Base-by-base conservation (phyloP, 805 yeast species). In the Yarrowia sp. region DNA sequence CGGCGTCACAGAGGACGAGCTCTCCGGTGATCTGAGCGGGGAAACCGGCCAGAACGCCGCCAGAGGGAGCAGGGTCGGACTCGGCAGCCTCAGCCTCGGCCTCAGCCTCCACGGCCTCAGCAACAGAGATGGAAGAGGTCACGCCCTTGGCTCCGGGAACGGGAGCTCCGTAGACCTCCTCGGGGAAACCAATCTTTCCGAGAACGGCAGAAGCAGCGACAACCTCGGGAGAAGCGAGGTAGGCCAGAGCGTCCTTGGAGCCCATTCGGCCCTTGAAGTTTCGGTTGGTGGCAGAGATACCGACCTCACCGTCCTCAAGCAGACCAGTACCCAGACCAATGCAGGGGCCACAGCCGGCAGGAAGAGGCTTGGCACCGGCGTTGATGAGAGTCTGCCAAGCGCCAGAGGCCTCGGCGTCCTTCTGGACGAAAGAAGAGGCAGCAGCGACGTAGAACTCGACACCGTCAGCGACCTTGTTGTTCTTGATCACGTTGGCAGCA, bases 211-310 rank as follows among this genome's bases (percentile, higher is more conserved):
- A 90, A 0, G 99, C 98, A 64, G 99, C 98, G 70, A 95, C 99
- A 35, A 95, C 97, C 72, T 93, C 97, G 5, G 99, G 99, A 1
- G 98, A 92, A 0, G 97, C 97, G 72, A 95, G 85, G 79, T 90
- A 95, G 0, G 99, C 99, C 71, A 92, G 82, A 0, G 99, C 99
- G 74, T 95, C 98, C 74, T 89, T 90, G 8, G 97, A 89, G 9
- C 99, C 99, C 99, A 95, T 95, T 82, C 99, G 88, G 71, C 99
- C 99, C 81, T 95, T 95, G 85, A 95, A 95, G 81, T 95, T 95
- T 82, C 99, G 88, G 83, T 95, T 95, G 8, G 99, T 95, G 70
- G 99, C 99, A 72, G 97, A 91, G 75, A 95, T 95, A 72, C 99
- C 99, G 70, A 95, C 97, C 79, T 95, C 98, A 55, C 99, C 99